Conservation (phyloP, 2,329 filamentous ascomycete species). For the Hypoxylon sp. region DNA sequence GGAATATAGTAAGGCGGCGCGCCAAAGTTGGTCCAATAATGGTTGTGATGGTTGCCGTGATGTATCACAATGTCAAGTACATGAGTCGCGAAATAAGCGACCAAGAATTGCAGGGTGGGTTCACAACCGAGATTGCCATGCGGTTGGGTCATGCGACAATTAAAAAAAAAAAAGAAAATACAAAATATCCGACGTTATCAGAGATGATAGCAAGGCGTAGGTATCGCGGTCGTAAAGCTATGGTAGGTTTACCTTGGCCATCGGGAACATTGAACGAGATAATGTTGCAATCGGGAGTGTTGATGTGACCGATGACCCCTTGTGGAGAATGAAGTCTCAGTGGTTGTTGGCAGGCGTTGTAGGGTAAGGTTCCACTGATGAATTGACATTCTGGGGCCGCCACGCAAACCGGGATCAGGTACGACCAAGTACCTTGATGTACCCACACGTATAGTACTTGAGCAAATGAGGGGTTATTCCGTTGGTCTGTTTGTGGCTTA, state of each 20-base stretch:
- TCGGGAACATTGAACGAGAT: constrained; percentile 8
- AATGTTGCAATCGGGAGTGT: constrained; percentile 29
- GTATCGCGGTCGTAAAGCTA: constrained; percentile 17
- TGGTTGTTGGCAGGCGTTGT: not conserved
- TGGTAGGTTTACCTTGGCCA: constrained; percentile 8
- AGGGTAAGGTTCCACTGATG: constrained; percentile 8
- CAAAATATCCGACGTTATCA: constrained; percentile 6
- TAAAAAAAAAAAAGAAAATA: not conserved
- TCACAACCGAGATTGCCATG: constrained; percentile 21
- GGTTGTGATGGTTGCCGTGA: constrained; percentile 32
- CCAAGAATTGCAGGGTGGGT: constrained; percentile 10
- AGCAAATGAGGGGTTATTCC: constrained; percentile 10
- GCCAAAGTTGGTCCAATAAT: constrained; percentile 30
- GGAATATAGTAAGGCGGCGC: constrained; percentile 34
- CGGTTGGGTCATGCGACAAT: constrained; percentile 4
- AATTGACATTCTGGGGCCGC: constrained; percentile 13
- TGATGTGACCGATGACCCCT: constrained; percentile 13
- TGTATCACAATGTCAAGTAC: constrained; percentile 29
- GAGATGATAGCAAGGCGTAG: constrained; percentile 2
- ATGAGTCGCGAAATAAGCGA: constrained; percentile 32
- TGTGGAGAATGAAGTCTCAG: constrained; percentile 13
- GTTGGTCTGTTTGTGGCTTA: not conserved
- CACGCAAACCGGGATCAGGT: constrained; percentile 7
- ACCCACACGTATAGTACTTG: not conserved
- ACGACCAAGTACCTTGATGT: not conserved